Evolutionary conservation across 1,139 yeast genomes (phyloP).

Genomic region (Nakaseomyces bracarensis): DNA sequence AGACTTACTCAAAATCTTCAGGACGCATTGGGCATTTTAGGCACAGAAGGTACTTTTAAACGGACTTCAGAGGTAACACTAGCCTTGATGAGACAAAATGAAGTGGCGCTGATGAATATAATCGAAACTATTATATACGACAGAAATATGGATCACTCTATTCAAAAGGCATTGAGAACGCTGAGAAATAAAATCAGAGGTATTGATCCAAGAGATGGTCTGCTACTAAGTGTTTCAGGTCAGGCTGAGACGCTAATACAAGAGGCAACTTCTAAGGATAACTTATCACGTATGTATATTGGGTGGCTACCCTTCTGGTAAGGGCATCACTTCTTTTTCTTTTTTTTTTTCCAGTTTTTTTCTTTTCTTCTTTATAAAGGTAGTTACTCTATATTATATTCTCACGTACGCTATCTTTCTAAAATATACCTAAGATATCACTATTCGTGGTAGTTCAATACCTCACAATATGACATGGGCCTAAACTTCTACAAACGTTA

Average conservation of each 20-base stretch:
- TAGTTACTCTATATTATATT: too few species aligned
- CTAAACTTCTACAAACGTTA: too few species aligned
- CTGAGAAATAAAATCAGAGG: conserved; percentile 82
- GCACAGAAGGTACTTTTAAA: conserved; percentile 86
- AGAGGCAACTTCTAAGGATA: conserved; percentile 67
- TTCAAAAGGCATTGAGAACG: conserved; percentile 52
- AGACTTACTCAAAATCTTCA: conserved; percentile 80
- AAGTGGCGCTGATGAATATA: conserved; percentile 83
- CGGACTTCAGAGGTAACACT: conserved; percentile 81
- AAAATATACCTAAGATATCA: too few species aligned
- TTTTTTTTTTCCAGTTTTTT: too few species aligned
- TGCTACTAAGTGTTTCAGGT: conserved; percentile 84
- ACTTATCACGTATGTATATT: conserved; percentile 77
- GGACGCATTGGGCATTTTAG: conserved; percentile 86
- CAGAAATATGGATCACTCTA: conserved; percentile 28
- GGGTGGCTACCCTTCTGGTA: conserved; percentile 87
- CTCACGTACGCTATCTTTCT: neutral
- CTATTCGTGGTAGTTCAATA: too few species aligned
- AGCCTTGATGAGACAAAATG: conserved; percentile 63
- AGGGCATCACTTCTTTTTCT: conserved; percentile 4
- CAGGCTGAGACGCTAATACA: conserved; percentile 86
- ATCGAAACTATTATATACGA: conserved; percentile 90
- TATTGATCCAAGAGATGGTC: conserved; percentile 68
- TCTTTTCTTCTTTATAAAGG: too few species aligned
- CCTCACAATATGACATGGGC: too few species aligned